Conservation (phyloP, 306 rosid genomes). For the Quercus ilex region DNA sequence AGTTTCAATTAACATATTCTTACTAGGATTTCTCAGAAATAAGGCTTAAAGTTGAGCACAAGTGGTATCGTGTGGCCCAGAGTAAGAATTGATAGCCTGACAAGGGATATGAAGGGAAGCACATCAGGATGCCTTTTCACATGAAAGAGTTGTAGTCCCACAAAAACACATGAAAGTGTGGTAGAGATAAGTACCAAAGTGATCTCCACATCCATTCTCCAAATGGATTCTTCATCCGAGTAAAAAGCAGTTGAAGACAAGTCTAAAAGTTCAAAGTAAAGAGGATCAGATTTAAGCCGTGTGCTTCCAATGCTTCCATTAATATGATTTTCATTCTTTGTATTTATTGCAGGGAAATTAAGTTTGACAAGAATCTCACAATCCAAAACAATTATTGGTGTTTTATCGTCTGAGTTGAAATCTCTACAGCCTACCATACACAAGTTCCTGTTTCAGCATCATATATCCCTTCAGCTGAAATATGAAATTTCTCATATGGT, state of each 20-base stretch:
- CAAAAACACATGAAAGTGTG: conserved; percentile 51
- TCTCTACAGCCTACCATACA: conserved; percentile 71
- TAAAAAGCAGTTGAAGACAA: conserved; percentile 25
- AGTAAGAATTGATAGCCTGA: conserved; percentile 49
- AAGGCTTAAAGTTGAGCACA: conserved; percentile 56
- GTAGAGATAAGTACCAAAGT: conserved; percentile 51
- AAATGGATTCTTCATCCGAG: conserved; percentile 15
- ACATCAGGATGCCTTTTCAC: conserved; percentile 30
- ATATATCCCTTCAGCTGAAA: conserved; percentile 62
- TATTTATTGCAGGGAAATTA: conserved; percentile 38
- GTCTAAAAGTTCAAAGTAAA: conserved; percentile 37
- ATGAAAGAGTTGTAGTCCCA: conserved; percentile 11
- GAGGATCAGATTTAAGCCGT: conserved; percentile 37
- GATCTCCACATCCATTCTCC: conserved; percentile 59
- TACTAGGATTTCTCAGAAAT: conserved; percentile 21
- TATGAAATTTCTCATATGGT: not conserved
- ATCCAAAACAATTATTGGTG: conserved; percentile 24
- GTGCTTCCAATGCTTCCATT: conserved; percentile 53
- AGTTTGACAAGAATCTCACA: conserved; percentile 52
- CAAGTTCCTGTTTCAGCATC: conserved; percentile 52
- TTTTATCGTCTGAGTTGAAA: conserved; percentile 1
- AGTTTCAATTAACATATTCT: conserved; percentile 17
- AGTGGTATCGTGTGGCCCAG: conserved; percentile 50
- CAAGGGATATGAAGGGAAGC: conserved; percentile 50
- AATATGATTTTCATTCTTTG: conserved; percentile 3